Conservation (phyloP, 768 basidiomycete genomes). For the Termitomyces sp. region DNA sequence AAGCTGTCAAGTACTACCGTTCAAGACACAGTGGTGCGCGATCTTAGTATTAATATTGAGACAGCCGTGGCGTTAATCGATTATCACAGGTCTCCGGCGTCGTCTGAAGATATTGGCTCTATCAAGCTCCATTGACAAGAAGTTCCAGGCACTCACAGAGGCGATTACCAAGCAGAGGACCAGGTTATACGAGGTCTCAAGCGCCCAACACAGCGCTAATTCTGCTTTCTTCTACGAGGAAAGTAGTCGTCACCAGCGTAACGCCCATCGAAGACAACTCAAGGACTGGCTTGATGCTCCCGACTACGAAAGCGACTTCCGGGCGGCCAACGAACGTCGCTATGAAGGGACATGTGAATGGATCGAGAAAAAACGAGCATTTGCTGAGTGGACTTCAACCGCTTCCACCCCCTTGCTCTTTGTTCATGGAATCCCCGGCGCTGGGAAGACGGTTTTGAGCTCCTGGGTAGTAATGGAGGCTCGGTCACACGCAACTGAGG, state of each 20-base stretch:
- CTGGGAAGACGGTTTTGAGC: constrained; percentile 9
- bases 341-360: constrained; percentile 12
- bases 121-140: background rate
- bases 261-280: background rate
- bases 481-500: background rate
- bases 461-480: constrained; percentile 2
- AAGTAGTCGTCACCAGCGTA: background rate
- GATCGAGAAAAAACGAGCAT: constrained; percentile 1
- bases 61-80: background rate
- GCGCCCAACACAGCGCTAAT: background rate
- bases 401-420: background rate
- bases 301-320: background rate
- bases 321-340: background rate
- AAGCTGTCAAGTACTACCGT: constrained; percentile 7
- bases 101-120: background rate
- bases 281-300: constrained; percentile 5
- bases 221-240: background rate
- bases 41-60: background rate
- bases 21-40: background rate
- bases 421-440: constrained; percentile 2
- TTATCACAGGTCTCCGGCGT: background rate
- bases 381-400: background rate
- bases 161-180: background rate
- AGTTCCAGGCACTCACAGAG: background rate
- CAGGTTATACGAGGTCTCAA: background rate